Conservation (phyloP, 2,329 filamentous ascomycete genomes). For the Paraphaeosphaeria sporulosa region DNA sequence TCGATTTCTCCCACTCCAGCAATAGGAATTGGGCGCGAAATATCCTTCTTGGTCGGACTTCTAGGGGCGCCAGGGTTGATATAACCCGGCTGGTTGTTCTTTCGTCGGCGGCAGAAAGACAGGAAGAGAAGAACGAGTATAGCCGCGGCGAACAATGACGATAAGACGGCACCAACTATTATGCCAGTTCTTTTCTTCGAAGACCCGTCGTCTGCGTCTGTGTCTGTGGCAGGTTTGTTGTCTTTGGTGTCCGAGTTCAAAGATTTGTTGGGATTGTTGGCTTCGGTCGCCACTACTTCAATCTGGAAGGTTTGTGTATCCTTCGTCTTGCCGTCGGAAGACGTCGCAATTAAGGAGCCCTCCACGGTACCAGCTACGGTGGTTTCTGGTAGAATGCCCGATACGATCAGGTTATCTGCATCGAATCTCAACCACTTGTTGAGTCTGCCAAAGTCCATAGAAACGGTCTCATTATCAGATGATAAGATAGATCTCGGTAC, state of each 20-base stretch:
- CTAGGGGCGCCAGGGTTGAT: conserved; percentile 28
- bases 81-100: conserved; percentile 29
- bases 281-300: conserved; percentile 30
- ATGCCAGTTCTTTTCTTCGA: conserved; percentile 25
- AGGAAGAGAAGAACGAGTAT: conserved; percentile 34
- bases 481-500: conserved; percentile 55
- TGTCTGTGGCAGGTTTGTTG: conserved; percentile 5
- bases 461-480: conserved; percentile 50
- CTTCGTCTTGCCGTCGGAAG: conserved; percentile 30
- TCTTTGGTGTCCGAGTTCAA: conserved; percentile 18
- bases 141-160: conserved; percentile 37
- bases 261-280: conserved; percentile 2
- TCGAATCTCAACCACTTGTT: conserved; percentile 61
- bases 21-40: conserved; percentile 52
- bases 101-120: conserved; percentile 33
- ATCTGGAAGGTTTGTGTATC: conserved; percentile 57
- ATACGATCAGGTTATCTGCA: conserved; percentile 51
- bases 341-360: conserved; percentile 54
- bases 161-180: conserved; percentile 42
- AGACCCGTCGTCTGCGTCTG: conserved; percentile 3
- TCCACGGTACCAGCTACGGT: conserved; percentile 49
- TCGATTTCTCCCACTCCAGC: conserved; percentile 33
- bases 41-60: conserved; percentile 45
- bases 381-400: conserved; percentile 58
- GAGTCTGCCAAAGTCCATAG: conserved; percentile 54